These are phyloP conservation scores for Cercis canadensis DNA, from an alignment of 306 rosid species.

Conservation along the genomic window DNA sequence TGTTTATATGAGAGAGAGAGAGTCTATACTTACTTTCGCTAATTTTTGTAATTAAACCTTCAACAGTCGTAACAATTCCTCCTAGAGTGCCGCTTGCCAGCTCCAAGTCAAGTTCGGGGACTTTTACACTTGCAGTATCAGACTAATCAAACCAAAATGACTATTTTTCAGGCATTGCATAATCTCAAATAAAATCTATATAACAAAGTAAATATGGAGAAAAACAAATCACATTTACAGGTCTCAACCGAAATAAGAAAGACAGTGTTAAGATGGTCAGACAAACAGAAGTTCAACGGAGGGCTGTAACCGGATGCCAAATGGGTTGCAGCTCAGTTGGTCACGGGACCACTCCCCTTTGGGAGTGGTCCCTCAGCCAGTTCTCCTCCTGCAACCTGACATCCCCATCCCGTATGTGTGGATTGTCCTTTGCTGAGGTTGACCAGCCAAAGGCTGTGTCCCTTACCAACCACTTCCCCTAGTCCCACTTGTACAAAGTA, in stretches of 20 bases:
- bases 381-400: too few species aligned
- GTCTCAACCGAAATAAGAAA: neutral
- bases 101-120: constrained; percentile 90
- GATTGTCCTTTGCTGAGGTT: too few species aligned
- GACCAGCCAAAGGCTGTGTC: too few species aligned
- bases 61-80: constrained; percentile 76
- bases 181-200: neutral
- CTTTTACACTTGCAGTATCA: constrained; percentile 56
- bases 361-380: too few species aligned
- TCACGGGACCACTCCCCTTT: too few species aligned
- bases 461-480: too few species aligned
- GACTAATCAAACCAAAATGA: constrained; percentile 43
- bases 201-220: neutral
- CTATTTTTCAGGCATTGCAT: too few species aligned
- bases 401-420: too few species aligned
- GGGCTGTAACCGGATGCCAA: neutral
- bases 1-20: neutral
- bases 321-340: too few species aligned
- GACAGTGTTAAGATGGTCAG: constrained; percentile 7
- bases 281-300: neutral
- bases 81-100: constrained; percentile 73
- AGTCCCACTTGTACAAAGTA: too few species aligned
- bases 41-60: constrained; percentile 71
- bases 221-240: constrained; percentile 6
- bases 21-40: constrained; percentile 59